These are phyloP conservation scores for Lactarius tabidus DNA, from an alignment of 768 basidiomycete genomes.

Conservation along the genomic window DNA sequence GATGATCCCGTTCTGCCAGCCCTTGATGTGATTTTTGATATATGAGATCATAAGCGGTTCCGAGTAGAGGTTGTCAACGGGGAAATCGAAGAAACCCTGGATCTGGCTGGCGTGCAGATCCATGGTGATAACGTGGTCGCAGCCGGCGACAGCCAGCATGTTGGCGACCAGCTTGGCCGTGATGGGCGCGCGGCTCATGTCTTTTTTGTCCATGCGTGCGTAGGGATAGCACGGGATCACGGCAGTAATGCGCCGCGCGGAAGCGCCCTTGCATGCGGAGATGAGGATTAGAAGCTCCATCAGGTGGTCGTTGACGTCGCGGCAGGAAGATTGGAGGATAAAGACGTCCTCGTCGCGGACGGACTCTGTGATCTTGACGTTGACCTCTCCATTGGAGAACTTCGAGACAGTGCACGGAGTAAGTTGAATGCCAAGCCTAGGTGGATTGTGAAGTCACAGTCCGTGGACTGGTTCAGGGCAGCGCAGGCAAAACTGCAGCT, in stretches of 20 bases:
- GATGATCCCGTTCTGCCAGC: constrained; percentile 85
- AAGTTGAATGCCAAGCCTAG: constrained; percentile 85
- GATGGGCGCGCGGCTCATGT: constrained; percentile 92
- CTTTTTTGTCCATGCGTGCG: constrained; percentile 97
- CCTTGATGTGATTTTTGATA: constrained; percentile 80
- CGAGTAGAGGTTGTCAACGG: constrained; percentile 95
- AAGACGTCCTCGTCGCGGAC: constrained; percentile 98
- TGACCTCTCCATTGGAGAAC: constrained; percentile 94
- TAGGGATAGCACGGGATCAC: constrained; percentile 99
- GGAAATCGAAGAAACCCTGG: constrained; percentile 98
- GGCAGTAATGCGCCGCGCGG: constrained; percentile 92
- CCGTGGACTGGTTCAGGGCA: constrained; percentile 40
- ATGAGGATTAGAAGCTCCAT: constrained; percentile 99
- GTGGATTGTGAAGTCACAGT: constrained; percentile 40
- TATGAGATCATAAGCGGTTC: constrained; percentile 94
- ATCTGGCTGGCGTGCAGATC: constrained; percentile 97
- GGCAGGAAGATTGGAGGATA: constrained; percentile 90
- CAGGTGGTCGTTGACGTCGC: constrained; percentile 91
- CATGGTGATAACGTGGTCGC: constrained; percentile 99
- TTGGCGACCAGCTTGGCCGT: constrained; percentile 98
- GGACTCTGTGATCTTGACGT: constrained; percentile 91
- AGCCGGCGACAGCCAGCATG: constrained; percentile 95
- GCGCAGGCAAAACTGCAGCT: constrained; percentile 47
- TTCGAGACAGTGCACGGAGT: constrained; percentile 82
- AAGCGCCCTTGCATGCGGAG: constrained; percentile 95